A percentile compares a stretch with the other conserved stretches of the same genome.
These are phyloP conservation scores for Nitzschia inconspicua DNA, from an alignment of 108 stramenopile species.

Conservation along the genomic window DNA sequence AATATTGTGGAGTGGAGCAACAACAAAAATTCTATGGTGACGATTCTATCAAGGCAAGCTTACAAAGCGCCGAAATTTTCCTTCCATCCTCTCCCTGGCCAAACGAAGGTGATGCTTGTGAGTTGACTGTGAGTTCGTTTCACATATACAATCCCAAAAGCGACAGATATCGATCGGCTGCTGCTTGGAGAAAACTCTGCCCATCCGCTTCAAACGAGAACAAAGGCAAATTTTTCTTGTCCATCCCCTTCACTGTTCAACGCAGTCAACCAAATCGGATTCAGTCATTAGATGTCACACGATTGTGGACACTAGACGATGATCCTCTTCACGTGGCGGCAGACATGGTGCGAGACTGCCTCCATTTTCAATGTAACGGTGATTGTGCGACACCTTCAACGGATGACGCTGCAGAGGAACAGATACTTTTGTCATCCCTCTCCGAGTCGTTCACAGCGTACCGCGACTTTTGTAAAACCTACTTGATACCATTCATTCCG, in stretches of 20 bases:
- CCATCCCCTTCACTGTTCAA: background rate
- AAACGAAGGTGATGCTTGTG: too few species aligned
- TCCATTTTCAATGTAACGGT: background rate
- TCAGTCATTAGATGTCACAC: background rate
- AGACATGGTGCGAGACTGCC: conserved; percentile 1
- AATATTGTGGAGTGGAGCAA: too few species aligned
- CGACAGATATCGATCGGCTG: too few species aligned
- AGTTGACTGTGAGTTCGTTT: too few species aligned
- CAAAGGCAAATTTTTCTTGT: too few species aligned
- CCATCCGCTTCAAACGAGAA: background rate
- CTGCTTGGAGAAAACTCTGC: conserved; percentile 1
- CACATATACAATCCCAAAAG: too few species aligned
- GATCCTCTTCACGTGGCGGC: conserved; percentile 1
- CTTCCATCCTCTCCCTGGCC: too few species aligned
- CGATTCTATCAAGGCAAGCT: too few species aligned
- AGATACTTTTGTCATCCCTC: background rate
- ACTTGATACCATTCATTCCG: too few species aligned
- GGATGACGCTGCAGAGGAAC: background rate
- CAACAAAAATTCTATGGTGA: too few species aligned
- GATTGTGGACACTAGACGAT: background rate
- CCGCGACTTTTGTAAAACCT: conserved; percentile 2
- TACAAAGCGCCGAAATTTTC: too few species aligned
- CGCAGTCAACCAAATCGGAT: background rate
- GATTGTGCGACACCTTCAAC: too few species aligned
- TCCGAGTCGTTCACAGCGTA: background rate